Base-by-base conservation (phyloP, 2,329 filamentous ascomycete genomes). In the Bipolaris victoriae region DNA sequence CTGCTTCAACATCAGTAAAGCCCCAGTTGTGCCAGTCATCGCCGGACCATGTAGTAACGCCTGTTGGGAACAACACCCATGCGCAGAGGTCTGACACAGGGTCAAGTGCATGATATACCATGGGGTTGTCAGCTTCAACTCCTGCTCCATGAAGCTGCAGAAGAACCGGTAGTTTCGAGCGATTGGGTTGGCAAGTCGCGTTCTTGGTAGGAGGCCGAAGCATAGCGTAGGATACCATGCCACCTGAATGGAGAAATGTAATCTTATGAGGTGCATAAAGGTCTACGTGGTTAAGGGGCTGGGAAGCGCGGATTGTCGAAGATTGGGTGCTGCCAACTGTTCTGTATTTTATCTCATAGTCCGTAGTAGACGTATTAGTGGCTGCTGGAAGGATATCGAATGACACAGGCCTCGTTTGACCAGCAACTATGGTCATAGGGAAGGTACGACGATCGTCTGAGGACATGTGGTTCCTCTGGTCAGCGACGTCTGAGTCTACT, bases 21-120 rank as follows among this genome's bases (percentile, higher is more conserved):
- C 84, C 84, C 83, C 84, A 87, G 5, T 76, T 80, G 66, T 86
- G 85, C 85, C 85, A 87, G 64, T 87, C 85, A 69, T 87, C 84
- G 22, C 82, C 81, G 62, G 82, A 84, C 85, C 85, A 87, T 5
- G 82, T 72, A 16, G 83, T 86, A 15, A 82, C 83, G 20, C 84
- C 85, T 3, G 81, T 83, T 9, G 85, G 84, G 62, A 84, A 81
- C 15, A 87, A 49, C 1, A 82, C 74, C 83, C 83, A 87, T 2
- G 83, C 80, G 58, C 81, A 83, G 20, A 86, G 70, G 57, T 84
- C 79, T 20, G 81, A 77, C 1, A 83, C 73, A 18, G 75, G 72
- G 66, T 85, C 79, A 33, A 87, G 70, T 55, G 79, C 77, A 51
- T 80, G 77, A 40, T 80, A 75, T 1, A 82, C 79, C 60, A 78